phyloP scores from a whole-genome alignment of 257 asterid species.

The Solanum rostratum region DNA sequence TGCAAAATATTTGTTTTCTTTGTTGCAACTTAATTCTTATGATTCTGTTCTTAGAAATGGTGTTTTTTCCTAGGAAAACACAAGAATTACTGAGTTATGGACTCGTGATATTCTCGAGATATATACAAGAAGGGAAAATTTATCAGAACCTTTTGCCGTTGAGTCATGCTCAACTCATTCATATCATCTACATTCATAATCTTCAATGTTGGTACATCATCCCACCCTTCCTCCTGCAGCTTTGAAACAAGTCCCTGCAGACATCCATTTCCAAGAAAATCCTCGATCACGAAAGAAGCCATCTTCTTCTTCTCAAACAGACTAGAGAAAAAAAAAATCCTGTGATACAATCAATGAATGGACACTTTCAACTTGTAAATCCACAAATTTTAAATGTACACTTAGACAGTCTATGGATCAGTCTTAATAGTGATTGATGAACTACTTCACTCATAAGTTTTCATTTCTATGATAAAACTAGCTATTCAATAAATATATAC shows the following conservation, averaged over 20 bases:
- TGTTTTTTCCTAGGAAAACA: neutral
- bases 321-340: neutral
- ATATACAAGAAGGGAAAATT: neutral
- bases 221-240: slow-evolving; percentile 83
- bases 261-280: slow-evolving; percentile 65
- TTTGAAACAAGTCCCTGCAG: slow-evolving; percentile 41
- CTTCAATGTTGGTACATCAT: slow-evolving; percentile 84
- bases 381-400: neutral
- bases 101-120: neutral
- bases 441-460: neutral
- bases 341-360: neutral
- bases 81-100: neutral
- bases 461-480: neutral
- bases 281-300: slow-evolving; percentile 78
- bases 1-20: neutral
- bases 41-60: neutral
- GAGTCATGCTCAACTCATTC: slow-evolving; percentile 55
- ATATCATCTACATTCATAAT: slow-evolving; percentile 57
- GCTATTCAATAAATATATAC: neutral
- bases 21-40: neutral
- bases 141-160: slow-evolving; percentile 54
- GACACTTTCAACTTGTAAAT: neutral
- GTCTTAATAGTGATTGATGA: neutral
- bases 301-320: slow-evolving; percentile 13
- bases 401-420: neutral